Base-by-base conservation (phyloP, 768 basidiomycete genomes). In the Tulasnella sp. region DNA sequence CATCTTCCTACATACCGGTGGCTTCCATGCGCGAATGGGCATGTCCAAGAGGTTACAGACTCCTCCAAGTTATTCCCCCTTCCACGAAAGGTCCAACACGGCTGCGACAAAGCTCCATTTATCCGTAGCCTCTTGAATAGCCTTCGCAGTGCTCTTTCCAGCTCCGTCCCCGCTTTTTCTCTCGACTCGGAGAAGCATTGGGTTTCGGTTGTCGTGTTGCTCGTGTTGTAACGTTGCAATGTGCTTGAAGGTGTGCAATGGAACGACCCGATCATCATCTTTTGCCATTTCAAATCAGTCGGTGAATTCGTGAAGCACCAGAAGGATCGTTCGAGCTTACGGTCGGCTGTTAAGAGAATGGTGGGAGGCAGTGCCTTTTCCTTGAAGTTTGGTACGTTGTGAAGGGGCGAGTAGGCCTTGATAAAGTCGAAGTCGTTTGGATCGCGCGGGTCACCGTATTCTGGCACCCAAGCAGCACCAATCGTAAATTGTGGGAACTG, bases 221-320 rank as follows among this genome's bases (percentile, higher is more conserved):
- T 82, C 83, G 80, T 94, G 83, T 81, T 95, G 93, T 49, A 94
- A 84, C 25, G 89, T 89, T 19, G 93, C 93, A 0, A 90, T 89
- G 71, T 89, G 86, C 83, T 95, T 95, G 87, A 92, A 93, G 11
- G 92, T 92, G 82, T 94, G 93, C 81, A 93, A 84, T 1, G 92
- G 92, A 5, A 94, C 92, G n/a, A 94, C 93, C 40, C 93, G 90
- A 80, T 93, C 92, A 79, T 94, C 93, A 78, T 93, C 92, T 93
- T 79, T 15, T 39, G 42, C 49, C 22, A n/a, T 6, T 49, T n/a
- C n/a, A 9, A 1, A 49, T 49, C 31, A 58, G 40, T 58, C 34
- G 2, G 40, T 17, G 29, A 19, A 49, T 25, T 31, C 19, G 42
- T 22, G 25, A 5, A 52, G 42, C 15, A 40, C 37, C 38, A 9